Conservation (phyloP, 371 early-diverging fungal species). For the Apophysomyces ossiformis region DNA sequence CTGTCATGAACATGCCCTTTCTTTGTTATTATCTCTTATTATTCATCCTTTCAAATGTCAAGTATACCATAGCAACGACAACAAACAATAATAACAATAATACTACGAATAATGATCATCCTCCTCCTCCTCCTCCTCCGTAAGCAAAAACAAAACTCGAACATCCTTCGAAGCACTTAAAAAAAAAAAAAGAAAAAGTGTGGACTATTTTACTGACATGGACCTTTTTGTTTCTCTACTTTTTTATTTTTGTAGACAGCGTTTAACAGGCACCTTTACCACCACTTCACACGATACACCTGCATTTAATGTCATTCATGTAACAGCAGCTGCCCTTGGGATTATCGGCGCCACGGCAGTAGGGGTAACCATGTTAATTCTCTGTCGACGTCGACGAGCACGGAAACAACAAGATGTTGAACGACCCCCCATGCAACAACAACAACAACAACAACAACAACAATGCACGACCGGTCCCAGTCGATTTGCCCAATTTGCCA, state of each 20-base stretch:
- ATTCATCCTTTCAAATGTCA: neutral
- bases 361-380: constrained; percentile 29
- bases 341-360: constrained; percentile 33
- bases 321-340: constrained; percentile 42
- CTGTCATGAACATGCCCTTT: neutral
- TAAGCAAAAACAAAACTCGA: no score
- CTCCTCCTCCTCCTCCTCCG: neutral
- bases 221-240: neutral
- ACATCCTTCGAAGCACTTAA: no score
- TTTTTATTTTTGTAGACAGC: neutral
- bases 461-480: neutral
- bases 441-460: no score
- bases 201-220: no score
- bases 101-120: neutral
- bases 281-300: constrained; percentile 30
- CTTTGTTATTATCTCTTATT: neutral
- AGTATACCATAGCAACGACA: neutral
- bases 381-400: constrained; percentile 27
- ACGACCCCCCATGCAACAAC: neutral
- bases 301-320: constrained; percentile 42
- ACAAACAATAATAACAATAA: neutral
- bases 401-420: constrained; percentile 4
- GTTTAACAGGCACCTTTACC: constrained; percentile 18
- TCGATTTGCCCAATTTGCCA: neutral
- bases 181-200: no score